Conservation (phyloP, 768 basidiomycete genomes). For the Boletus reticuloceps region DNA sequence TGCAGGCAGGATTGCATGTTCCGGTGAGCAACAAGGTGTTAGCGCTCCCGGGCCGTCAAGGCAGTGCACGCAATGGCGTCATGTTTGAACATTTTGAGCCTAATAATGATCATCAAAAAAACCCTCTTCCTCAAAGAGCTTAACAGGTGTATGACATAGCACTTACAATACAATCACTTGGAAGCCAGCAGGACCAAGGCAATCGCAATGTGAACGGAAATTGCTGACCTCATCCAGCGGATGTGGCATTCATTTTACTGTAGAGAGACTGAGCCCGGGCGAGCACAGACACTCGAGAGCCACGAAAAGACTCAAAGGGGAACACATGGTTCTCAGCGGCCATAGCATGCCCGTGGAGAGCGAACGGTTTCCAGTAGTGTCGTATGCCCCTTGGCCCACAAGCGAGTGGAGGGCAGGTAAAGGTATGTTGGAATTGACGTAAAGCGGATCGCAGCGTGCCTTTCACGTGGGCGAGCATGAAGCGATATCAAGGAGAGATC, state of each 20-base stretch:
- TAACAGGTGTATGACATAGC: constrained; percentile 24
- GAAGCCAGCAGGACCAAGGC: constrained; percentile 4
- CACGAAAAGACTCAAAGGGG: constrained; percentile 12
- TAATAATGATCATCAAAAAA: constrained; percentile 28
- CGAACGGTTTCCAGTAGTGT: constrained; percentile 9
- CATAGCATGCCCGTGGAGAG: constrained; percentile 30
- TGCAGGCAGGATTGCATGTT: constrained; percentile 30
- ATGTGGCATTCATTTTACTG: constrained; percentile 20
- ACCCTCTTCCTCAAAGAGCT: constrained; percentile 30
- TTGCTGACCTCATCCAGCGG: constrained; percentile 18
- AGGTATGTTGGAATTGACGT: constrained; percentile 30
- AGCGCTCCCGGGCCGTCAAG: constrained; percentile 28
- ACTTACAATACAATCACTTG: constrained; percentile 13
- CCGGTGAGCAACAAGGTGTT: constrained; percentile 24
- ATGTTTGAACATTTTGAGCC: constrained; percentile 19
- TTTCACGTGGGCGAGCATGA: constrained; percentile 13
- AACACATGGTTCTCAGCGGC: constrained; percentile 13
- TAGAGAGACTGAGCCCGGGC: constrained; percentile 3
- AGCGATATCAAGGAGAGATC: constrained; percentile 26
- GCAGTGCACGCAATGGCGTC: constrained; percentile 27
- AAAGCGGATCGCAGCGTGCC: constrained; percentile 22
- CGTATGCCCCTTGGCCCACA: constrained; percentile 27
- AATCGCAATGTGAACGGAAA: constrained; percentile 22
- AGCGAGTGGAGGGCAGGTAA: constrained; percentile 31
- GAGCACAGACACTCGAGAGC: constrained; percentile 11